Evolutionary conservation across 768 basidiomycete genomes (phyloP).

Genomic region (Pisolithus orientalis): DNA sequence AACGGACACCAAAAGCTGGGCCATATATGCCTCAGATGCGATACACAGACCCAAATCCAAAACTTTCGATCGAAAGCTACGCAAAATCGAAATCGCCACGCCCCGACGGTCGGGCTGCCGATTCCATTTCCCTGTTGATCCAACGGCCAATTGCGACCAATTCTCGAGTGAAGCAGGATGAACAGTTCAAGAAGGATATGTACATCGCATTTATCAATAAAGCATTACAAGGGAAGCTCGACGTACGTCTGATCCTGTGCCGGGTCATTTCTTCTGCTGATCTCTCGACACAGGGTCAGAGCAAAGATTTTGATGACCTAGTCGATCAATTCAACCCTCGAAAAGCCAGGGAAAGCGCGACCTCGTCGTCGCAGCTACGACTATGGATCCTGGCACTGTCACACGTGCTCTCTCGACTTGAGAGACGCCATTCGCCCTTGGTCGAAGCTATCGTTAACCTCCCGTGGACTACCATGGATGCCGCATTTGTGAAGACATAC

Average conservation of each 20-base stretch:
- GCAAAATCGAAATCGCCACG: conserved; percentile 29
- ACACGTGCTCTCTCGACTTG: conserved; percentile 87
- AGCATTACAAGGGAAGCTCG: conserved; percentile 66
- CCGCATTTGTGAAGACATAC: conserved; percentile 79
- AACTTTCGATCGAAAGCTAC: conserved; percentile 39
- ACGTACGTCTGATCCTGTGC: conserved; percentile 40
- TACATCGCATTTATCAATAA: conserved; percentile 79
- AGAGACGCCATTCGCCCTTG: conserved; percentile 69
- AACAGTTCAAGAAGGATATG: conserved; percentile 74
- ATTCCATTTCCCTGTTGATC: conserved; percentile 11
- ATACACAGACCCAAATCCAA: conserved; percentile 38
- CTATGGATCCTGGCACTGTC: conserved; percentile 83
- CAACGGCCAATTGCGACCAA: conserved; percentile 71
- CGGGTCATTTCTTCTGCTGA: conserved; percentile 9
- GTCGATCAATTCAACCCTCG: conserved; percentile 76
- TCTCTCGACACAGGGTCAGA: conserved; percentile 47
- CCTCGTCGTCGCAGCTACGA: conserved; percentile 51
- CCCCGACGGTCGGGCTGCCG: conserved; percentile 2
- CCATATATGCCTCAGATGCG: conserved; percentile 42
- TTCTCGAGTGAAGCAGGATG: conserved; percentile 70
- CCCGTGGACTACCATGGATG: conserved; percentile 92
- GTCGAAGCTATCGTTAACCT: conserved; percentile 82
- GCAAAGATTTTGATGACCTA: conserved; percentile 80
- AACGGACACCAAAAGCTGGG: conserved; percentile 62
- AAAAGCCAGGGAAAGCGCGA: conserved; percentile 26